Conservation (phyloP, 1,284 basidiomycete genomes). For the Exobasidium rhododendri region DNA sequence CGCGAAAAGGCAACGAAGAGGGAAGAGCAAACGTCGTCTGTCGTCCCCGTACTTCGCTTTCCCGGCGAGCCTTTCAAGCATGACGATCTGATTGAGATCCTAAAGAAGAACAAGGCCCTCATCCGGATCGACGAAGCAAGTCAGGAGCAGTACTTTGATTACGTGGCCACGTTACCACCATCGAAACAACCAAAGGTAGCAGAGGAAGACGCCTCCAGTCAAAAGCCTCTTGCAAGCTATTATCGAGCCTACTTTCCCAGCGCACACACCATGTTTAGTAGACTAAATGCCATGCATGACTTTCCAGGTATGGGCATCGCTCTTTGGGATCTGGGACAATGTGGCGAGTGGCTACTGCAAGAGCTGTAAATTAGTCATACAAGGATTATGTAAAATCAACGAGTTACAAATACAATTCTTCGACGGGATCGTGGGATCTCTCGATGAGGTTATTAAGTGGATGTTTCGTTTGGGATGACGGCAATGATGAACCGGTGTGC, state of each 20-base stretch:
- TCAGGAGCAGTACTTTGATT: conserved; percentile 16
- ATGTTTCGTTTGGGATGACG: no score
- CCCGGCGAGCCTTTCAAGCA: conserved; percentile 13
- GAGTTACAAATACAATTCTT: no score
- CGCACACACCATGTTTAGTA: conserved; percentile 14
- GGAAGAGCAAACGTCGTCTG: neutral
- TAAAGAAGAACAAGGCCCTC: conserved; percentile 14
- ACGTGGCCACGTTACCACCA: conserved; percentile 11
- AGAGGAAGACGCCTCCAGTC: neutral
- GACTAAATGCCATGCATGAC: conserved; percentile 13
- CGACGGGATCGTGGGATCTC: no score
- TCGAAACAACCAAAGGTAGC: neutral
- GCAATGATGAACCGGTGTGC: no score
- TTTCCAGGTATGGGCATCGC: conserved; percentile 12
- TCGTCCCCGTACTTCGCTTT: conserved; percentile 12
- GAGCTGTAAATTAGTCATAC: conserved; percentile 11
- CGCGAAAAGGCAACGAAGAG: conserved; percentile 16
- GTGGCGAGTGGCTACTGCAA: conserved; percentile 20
- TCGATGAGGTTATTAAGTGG: no score
- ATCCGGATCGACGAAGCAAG: conserved; percentile 13
- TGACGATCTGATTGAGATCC: conserved; percentile 7
- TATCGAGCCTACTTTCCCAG: conserved; percentile 19
- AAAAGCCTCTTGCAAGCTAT: conserved; percentile 18
- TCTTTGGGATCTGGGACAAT: conserved; percentile 21
- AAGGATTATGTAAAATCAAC: no score